Evolutionary conservation across 257 asterid species (phyloP).

Genomic region (Leonotis leonurus): DNA sequence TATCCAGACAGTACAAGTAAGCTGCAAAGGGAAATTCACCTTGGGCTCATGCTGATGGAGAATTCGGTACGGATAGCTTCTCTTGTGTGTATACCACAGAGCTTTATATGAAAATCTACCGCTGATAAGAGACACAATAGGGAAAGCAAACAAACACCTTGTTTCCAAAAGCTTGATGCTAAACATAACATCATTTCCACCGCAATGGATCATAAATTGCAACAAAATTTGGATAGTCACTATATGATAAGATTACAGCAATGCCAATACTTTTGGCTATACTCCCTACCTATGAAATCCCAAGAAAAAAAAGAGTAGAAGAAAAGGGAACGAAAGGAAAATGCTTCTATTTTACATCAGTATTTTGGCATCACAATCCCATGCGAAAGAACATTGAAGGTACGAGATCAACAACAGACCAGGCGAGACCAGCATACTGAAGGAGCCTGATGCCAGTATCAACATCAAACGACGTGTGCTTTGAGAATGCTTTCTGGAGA

Average conservation of each 20-base stretch:
- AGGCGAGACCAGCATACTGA: constrained; percentile 93
- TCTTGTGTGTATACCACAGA: background rate
- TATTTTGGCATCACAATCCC: constrained; percentile 45
- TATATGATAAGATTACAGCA: constrained; percentile 22
- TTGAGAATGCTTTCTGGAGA: constrained; percentile 53
- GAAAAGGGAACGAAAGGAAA: background rate
- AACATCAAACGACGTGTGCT: constrained; percentile 61
- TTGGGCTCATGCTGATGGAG: background rate
- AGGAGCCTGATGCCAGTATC: constrained; percentile 94
- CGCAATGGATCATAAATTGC: constrained; percentile 5
- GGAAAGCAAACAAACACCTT: background rate
- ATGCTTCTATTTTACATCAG: constrained; percentile 3
- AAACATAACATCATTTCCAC: constrained; percentile 14
- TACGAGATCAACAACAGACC: constrained; percentile 96
- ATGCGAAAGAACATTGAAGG: constrained; percentile 62
- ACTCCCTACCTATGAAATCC: constrained; percentile 1
- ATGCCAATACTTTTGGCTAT: constrained; percentile 11
- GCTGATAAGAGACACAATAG: background rate
- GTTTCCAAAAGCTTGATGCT: background rate
- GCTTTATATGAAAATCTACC: background rate
- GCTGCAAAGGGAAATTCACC: background rate
- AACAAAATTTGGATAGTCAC: constrained; percentile 22
- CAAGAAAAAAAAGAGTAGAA: background rate
- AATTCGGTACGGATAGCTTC: background rate
- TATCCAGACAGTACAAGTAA: background rate